Evolutionary conservation across 2,329 filamentous ascomycete genomes (phyloP), one percentile per base, ranked within the genome.

Genomic region (Pyrenophora graminea): DNA sequence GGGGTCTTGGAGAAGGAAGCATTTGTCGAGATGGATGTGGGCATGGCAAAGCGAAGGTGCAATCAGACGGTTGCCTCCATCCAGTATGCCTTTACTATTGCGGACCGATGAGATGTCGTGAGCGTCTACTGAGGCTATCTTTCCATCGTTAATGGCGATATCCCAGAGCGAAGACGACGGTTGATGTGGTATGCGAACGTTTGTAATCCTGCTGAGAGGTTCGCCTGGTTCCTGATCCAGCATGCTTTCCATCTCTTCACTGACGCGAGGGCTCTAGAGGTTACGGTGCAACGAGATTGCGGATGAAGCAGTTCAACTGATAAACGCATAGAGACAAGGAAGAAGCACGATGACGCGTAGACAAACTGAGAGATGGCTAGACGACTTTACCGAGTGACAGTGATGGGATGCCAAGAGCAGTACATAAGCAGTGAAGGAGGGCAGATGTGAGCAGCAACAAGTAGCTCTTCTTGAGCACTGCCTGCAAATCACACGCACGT

Each of bases 21-120:
- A 79, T 64, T 87, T 87, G 70, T 90, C 88, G 23, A 90, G 77
- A 64, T 90, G 88, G 43, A 90, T 82, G 59, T 90, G 87, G 6
- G 87, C 86, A 64, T 90, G 88, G 58, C 86, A 89, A 3, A 90
- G 78, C 7, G 80, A 78, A 3, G 85, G 83, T 17, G 75, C 71
- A 9, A 83, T 60, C 1, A 84, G 69, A 21, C 74, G 67, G 41
- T 69, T 70, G 18, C 59, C 47, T 15, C 71, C 76, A 55, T 79
- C 60, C 42, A 84, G 68, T 4, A 72, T 66, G 23, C 73, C 64
- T 4, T 68, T 64, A 13, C 45, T 33, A 13, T 60, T 38, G 7
- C 33, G 25, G 23, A 53, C 19, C 36, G 32, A 10, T 6, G 33
- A 27, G 17, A 17, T 45, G 23, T 62, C 46, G 42, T 76, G 70